These are phyloP conservation scores for Tagetes erecta DNA, from an alignment of 129 eudicot species.

Conservation along the genomic window DNA sequence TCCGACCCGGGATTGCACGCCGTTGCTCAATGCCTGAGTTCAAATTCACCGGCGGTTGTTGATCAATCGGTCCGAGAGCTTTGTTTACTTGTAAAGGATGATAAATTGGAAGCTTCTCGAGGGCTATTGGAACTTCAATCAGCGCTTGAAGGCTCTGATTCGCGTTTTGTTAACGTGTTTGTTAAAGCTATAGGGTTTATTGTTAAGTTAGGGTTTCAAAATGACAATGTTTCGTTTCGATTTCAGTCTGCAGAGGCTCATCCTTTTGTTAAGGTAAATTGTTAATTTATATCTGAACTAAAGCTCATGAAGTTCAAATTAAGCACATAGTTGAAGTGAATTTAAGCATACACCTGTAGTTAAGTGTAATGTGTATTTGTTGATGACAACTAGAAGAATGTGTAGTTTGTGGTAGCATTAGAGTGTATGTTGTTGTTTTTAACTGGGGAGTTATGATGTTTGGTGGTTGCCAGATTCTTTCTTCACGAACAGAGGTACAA, in stretches of 20 bases:
- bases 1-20: constrained; percentile 54
- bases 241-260: constrained; percentile 51
- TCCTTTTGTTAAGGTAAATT: constrained; percentile 76
- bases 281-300: neutral
- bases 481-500: constrained; percentile 69
- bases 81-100: constrained; percentile 65
- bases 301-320: neutral
- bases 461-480: constrained; percentile 56
- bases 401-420: neutral
- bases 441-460: constrained; percentile 10
- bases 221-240: constrained; percentile 27
- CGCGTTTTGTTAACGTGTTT: constrained; percentile 55
- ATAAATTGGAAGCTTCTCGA: constrained; percentile 40
- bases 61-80: constrained; percentile 82
- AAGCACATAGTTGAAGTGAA: constrained; percentile 7
- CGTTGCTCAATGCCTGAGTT: constrained; percentile 66
- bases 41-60: constrained; percentile 75
- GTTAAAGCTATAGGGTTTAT: constrained; percentile 74
- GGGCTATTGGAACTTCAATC: constrained; percentile 77
- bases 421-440: neutral
- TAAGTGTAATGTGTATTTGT: neutral
- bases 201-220: constrained; percentile 55
- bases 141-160: constrained; percentile 61
- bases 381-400: constrained; percentile 2
- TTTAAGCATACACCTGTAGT: neutral